These are phyloP conservation scores for Corchorus olitorius DNA, from an alignment of 345 rosid species.

Conservation along the genomic window DNA sequence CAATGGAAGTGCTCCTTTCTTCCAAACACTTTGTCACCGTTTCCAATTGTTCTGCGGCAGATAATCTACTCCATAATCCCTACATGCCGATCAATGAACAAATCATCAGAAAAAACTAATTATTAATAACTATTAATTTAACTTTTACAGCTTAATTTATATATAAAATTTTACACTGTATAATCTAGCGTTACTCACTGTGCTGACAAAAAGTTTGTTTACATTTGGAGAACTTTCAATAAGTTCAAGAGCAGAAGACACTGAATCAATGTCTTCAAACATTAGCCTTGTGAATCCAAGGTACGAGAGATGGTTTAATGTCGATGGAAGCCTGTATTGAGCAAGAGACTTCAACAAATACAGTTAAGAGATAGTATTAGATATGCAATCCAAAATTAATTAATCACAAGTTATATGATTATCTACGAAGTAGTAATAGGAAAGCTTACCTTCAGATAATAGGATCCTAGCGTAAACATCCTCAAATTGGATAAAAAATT, in stretches of 20 bases:
- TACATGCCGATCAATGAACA: too few species aligned
- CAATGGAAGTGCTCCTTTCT: background rate
- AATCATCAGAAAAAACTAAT: too few species aligned
- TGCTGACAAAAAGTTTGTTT: background rate
- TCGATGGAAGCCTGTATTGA: background rate
- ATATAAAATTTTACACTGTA: too few species aligned
- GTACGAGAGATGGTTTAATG: background rate
- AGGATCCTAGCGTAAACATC: background rate
- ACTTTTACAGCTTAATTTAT: too few species aligned
- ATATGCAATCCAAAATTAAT: too few species aligned
- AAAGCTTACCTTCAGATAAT: background rate
- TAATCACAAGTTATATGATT: too few species aligned
- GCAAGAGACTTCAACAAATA: too few species aligned
- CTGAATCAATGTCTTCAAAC: background rate
- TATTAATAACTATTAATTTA: too few species aligned
- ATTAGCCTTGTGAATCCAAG: background rate
- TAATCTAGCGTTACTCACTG: too few species aligned
- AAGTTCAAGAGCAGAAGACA: background rate
- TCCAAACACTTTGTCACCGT: background rate
- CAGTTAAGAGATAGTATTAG: background rate
- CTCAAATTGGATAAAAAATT: background rate
- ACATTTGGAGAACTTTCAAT: background rate
- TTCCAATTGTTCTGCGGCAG: background rate
- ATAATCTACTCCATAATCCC: too few species aligned
- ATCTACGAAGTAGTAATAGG: too few species aligned